These are phyloP conservation scores for Lactarius pseudohatsudake DNA, from an alignment of 768 basidiomycete species.

Conservation along the genomic window DNA sequence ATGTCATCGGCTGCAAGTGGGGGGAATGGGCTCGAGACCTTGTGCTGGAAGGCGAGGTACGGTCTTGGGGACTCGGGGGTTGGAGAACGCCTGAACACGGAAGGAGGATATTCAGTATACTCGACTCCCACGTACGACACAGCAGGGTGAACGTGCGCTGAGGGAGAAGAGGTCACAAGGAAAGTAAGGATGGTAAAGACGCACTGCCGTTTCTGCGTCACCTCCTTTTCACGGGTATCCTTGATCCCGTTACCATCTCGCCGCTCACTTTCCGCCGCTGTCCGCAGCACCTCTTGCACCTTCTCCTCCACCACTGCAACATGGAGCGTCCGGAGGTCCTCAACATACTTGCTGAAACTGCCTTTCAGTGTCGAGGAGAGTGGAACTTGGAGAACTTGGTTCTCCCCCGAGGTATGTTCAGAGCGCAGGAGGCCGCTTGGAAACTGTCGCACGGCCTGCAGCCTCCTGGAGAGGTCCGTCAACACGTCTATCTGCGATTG, in stretches of 20 bases:
- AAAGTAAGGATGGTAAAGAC: conserved; percentile 26
- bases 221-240: conserved; percentile 47
- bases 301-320: conserved; percentile 49
- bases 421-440: conserved; percentile 25
- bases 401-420: conserved; percentile 11
- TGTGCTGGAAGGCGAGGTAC: conserved; percentile 47
- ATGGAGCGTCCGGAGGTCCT: conserved; percentile 48
- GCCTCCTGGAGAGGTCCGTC: conserved; percentile 25
- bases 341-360: conserved; percentile 35
- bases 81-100: conserved; percentile 42
- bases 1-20: conserved; percentile 38
- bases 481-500: conserved; percentile 30
- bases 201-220: conserved; percentile 57
- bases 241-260: conserved; percentile 52
- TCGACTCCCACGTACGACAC: neutral
- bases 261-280: conserved; percentile 55
- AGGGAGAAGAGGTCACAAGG: neutral
- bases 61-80: conserved; percentile 64
- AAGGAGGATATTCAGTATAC: neutral
- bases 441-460: conserved; percentile 25
- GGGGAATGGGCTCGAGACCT: conserved; percentile 45
- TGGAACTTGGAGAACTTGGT: conserved; percentile 9
- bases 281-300: conserved; percentile 57
- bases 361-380: conserved; percentile 10
- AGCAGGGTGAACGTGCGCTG: too few relatives aligned